Percentiles rank a stretch among this genome's conserved stretches.
phyloP scores from a whole-genome alignment of 371 early-diverging fungal species.

The Apophysomyces variabilis region DNA sequence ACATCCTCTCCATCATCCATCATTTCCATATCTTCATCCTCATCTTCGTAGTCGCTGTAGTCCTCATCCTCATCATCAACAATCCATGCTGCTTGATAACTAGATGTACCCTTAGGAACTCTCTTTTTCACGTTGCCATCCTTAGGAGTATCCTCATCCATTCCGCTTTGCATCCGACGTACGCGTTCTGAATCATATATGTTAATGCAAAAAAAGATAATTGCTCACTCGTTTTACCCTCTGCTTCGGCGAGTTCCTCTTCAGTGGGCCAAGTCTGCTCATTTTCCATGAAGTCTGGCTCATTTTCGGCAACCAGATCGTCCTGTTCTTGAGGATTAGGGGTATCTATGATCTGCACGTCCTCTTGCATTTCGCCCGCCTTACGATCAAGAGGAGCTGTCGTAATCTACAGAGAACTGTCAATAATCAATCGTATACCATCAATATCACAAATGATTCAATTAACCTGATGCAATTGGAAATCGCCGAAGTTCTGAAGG shows the following conservation, averaged over 20 bases:
- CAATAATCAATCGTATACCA: background rate
- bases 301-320: conserved; percentile 78
- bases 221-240: conserved; percentile 40
- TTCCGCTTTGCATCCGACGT: conserved; percentile 37
- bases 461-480: conserved; percentile 77
- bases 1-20: conserved; percentile 43
- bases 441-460: background rate
- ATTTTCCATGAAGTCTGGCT: conserved; percentile 85
- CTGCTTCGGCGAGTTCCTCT: conserved; percentile 87
- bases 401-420: conserved; percentile 27
- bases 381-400: conserved; percentile 25
- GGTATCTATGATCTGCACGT: conserved; percentile 57
- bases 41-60: conserved; percentile 68
- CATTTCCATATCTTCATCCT: conserved; percentile 46
- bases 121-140: conserved; percentile 43
- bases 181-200: conserved; percentile 31
- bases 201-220: background rate
- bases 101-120: conserved; percentile 94
- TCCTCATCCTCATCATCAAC: conserved; percentile 75
- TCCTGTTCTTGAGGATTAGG: conserved; percentile 77
- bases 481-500: conserved; percentile 91
- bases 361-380: conserved; percentile 49
- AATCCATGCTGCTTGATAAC: conserved; percentile 98
- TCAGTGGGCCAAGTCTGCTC: conserved; percentile 99
- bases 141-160: conserved; percentile 19